Percentiles rank a stretch among this genome's conserved stretches.
Conservation (phyloP, 108 stramenopile species). For the Parmales sp. region DNA sequence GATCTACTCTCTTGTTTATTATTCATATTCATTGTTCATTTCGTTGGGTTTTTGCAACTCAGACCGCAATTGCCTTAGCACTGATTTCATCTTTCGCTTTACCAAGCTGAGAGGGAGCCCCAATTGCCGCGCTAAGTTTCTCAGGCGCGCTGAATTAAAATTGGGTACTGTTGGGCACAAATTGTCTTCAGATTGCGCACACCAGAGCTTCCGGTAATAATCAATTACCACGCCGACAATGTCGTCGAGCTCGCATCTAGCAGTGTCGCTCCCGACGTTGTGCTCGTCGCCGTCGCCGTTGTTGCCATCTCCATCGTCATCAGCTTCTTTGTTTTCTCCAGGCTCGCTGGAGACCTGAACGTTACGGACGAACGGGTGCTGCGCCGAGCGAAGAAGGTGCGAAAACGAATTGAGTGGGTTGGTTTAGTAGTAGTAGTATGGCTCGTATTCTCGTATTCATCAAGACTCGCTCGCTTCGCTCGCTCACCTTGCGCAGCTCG, state of each 20-base stretch:
- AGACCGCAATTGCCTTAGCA: too few species aligned
- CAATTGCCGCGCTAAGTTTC: not conserved
- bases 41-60: too few species aligned
- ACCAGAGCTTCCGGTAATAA: not conserved
- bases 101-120: not conserved
- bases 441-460: too few species aligned
- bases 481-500: constrained; percentile 32
- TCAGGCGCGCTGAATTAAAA: not conserved
- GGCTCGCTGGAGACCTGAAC: not conserved
- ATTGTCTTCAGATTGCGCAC: not conserved
- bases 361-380: constrained; percentile 27
- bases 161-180: not conserved
- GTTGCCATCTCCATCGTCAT: not conserved
- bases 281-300: not conserved
- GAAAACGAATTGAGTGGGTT: too few species aligned
- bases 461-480: too few species aligned
- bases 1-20: too few species aligned
- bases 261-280: not conserved
- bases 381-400: too few species aligned
- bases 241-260: not conserved
- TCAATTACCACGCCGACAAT: not conserved
- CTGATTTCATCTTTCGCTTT: not conserved
- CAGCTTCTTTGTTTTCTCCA: not conserved
- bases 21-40: too few species aligned
- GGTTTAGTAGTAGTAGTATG: too few species aligned